Evolutionary conservation across 1,284 basidiomycete species (phyloP), one percentile per base, ranked within the genome.

Genomic region (Rhodotorula sp.): DNA sequence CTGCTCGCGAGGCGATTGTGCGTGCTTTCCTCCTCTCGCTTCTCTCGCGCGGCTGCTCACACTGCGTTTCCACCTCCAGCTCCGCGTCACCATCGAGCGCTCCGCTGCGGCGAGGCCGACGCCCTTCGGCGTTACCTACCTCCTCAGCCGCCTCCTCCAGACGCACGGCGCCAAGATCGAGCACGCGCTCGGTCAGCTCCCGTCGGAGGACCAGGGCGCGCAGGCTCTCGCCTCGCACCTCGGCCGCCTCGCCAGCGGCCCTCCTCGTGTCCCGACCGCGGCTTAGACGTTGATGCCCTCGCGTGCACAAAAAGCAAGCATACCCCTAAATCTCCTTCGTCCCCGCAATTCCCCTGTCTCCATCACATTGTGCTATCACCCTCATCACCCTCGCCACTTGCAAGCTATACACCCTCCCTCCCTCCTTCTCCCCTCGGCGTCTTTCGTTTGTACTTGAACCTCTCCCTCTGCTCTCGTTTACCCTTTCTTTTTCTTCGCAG

Each of bases 51-150:
- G 19, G 34, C 21, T 9, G 25, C 48, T 63, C 19, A 49, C 50
- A 9, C 4, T 44, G 21, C 14, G 16, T 34, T 41, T 45, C 45
- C 52, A 27, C 25, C 17, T 34, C 17, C 59, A 72, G 71, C 64
- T 92, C 54, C 90, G 91, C 70, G 92, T 97, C 45, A 86, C 99
- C 44, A 85, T 99, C 76, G 95, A 98, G 81, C 88, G 96, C 52
- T 91, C 97, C 82, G 88, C 98, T 70, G 93, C 93, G 66, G 89
- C 93, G 80, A 89, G 93, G 56, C 96, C 96, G 65, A 95, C 98
- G 79, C 94, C 96, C n/a, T 98, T 94, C 93, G 96, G 95, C 70
- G 88, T 94, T 56, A 83, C 97, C 73, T 88, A 93, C 77, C 93
- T 93, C 3, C 97, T 98, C 83, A 93, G 95, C 78, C 93, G 97